Percentiles rank a stretch among this genome's conserved stretches.
Evolutionary conservation across 192 early-diverging fungal genomes (phyloP).

Genomic region (Coemansia aciculifera): DNA sequence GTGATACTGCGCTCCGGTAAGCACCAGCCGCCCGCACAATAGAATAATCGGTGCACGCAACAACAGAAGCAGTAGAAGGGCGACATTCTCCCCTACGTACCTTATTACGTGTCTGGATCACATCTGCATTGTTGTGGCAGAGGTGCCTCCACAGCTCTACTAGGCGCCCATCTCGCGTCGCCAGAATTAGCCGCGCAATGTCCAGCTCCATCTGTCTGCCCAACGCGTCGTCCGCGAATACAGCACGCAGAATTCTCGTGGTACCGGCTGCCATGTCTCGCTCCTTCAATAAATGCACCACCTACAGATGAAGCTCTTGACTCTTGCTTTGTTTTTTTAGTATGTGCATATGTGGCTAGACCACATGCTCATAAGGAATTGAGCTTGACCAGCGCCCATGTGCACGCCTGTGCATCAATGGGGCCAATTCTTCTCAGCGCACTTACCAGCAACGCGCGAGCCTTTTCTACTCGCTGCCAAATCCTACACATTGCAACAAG

Average conservation of each 20-base stretch:
- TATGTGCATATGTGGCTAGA: not conserved
- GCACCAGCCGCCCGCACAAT: constrained; percentile 7
- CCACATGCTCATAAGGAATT: constrained; percentile 1
- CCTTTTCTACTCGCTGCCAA: constrained; percentile 26
- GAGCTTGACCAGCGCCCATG: not conserved
- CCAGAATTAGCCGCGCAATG: constrained; percentile 23
- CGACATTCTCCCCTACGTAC: constrained; percentile 7
- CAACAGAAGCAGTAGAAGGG: not conserved
- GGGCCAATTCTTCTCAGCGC: not conserved
- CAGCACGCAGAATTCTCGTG: constrained; percentile 14
- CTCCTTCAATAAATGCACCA: constrained; percentile 33
- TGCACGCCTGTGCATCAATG: not conserved
- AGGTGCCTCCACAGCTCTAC: constrained; percentile 34
- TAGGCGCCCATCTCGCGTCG: constrained; percentile 26
- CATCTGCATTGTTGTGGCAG: constrained; percentile 15
- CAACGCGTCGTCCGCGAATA: constrained; percentile 14
- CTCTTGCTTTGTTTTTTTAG: constrained; percentile 12
- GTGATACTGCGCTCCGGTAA: not conserved
- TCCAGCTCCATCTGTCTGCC: constrained; percentile 25
- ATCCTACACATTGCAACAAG: constrained; percentile 22
- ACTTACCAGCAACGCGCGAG: constrained; percentile 44
- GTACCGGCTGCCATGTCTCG: not conserved
- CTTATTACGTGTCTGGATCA: not conserved
- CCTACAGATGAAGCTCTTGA: constrained; percentile 27
- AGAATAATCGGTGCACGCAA: constrained; percentile 9